These are phyloP conservation scores for Monilinia vaccinii-corymbosi DNA, from an alignment of 2,329 filamentous ascomycete genomes.

Conservation along the genomic window DNA sequence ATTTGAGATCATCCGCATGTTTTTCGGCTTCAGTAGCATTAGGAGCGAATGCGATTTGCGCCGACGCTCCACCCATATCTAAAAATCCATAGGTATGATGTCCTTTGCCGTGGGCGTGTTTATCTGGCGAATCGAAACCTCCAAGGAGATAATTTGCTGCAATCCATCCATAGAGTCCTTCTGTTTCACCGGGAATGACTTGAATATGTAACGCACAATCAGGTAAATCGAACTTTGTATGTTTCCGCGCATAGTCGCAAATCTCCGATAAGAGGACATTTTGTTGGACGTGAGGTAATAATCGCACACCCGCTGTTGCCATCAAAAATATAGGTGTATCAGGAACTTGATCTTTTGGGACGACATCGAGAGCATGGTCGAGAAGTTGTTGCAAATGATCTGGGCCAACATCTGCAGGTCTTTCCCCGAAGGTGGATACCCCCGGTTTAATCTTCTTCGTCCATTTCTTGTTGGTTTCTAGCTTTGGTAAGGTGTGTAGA, in stretches of 20 bases:
- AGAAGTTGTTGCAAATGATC: conserved; percentile 75
- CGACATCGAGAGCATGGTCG: conserved; percentile 68
- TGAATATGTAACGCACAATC: conserved; percentile 86
- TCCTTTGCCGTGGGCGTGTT: conserved; percentile 72
- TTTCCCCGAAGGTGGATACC: conserved; percentile 80
- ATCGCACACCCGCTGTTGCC: conserved; percentile 89
- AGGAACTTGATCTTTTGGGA: conserved; percentile 66
- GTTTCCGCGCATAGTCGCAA: conserved; percentile 69
- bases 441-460: conserved; percentile 92
- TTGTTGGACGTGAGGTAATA: conserved; percentile 68
- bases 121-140: conserved; percentile 69
- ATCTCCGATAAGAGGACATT: conserved; percentile 64
- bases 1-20: conserved; percentile 80
- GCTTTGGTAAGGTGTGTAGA: conserved; percentile 61
- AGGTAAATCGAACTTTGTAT: conserved; percentile 76
- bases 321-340: conserved; percentile 92
- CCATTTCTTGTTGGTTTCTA: conserved; percentile 79
- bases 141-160: conserved; percentile 92
- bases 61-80: conserved; percentile 96
- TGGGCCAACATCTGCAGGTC: conserved; percentile 64
- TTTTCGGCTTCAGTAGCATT: conserved; percentile 84
- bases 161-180: conserved; percentile 95
- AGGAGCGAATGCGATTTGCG: conserved; percentile 95
- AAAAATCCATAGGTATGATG: conserved; percentile 96
- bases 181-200: conserved; percentile 90